Evolutionary conservation across 2,329 filamentous ascomycete species (phyloP).

Genomic region (Cladosporium colombiae): DNA sequence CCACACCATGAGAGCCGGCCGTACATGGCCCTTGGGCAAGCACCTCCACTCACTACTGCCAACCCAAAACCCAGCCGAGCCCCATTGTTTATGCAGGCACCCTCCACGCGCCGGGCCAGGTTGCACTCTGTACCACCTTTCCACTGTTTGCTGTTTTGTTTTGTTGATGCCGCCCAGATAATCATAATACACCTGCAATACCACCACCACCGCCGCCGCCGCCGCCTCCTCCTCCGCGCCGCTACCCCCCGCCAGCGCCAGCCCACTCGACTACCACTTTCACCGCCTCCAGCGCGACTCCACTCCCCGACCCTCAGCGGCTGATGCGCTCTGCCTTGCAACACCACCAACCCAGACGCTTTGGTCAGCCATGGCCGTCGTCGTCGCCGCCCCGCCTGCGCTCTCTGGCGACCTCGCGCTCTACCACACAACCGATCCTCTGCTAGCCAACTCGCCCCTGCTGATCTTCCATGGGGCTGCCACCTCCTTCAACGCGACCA

Average conservation of each 20-base stretch:
- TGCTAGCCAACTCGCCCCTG: constrained; percentile 77
- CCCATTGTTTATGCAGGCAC: constrained; percentile 9
- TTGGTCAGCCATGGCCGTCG: constrained; percentile 14
- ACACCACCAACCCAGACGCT: neutral
- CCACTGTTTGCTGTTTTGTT: constrained; percentile 4
- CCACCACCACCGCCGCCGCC: neutral
- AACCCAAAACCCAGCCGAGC: neutral
- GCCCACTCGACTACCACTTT: neutral
- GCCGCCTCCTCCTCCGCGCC: neutral
- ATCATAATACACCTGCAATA: neutral
- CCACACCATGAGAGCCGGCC: neutral
- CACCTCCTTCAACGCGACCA: constrained; percentile 80
- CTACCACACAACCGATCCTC: constrained; percentile 84
- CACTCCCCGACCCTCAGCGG: constrained; percentile 6
- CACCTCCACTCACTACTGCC: neutral
- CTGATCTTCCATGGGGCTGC: constrained; percentile 85
- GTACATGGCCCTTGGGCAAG: neutral
- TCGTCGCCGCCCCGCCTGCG: constrained; percentile 66
- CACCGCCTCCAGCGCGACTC: constrained; percentile 6
- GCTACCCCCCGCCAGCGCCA: neutral
- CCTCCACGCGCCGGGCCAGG: no score
- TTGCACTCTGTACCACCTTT: constrained; percentile 5
- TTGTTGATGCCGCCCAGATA: neutral
- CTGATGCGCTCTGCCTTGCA: constrained; percentile 12
- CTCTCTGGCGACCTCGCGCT: constrained; percentile 82